Conservation (phyloP, 768 basidiomycete species). For the Tulasnella sp. region DNA sequence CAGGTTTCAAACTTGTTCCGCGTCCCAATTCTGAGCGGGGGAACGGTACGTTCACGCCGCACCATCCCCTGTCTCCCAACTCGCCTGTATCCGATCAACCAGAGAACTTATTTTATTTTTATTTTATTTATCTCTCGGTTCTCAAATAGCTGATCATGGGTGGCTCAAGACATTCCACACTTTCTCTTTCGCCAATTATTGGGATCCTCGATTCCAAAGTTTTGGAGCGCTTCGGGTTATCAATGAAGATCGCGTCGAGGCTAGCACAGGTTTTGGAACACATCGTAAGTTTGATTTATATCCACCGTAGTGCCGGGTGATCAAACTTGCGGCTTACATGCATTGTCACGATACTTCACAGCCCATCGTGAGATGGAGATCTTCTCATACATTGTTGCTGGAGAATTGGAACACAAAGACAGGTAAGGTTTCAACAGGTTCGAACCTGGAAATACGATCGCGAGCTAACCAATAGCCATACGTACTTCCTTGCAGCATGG, state of each 20-base stretch:
- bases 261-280: slow-evolving; percentile 71
- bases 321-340: no score
- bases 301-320: no score
- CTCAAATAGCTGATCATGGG: slow-evolving; percentile 66
- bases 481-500: slow-evolving; percentile 38
- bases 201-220: slow-evolving; percentile 41
- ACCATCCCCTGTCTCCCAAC: no score
- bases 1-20: slow-evolving; percentile 10
- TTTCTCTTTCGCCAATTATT: slow-evolving; percentile 70
- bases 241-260: slow-evolving; percentile 82
- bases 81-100: no score
- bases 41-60: neutral
- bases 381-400: slow-evolving; percentile 74
- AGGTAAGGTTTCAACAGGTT: neutral
- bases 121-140: slow-evolving; percentile 36
- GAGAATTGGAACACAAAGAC: slow-evolving; percentile 65
- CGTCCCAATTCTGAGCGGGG: slow-evolving; percentile 16
- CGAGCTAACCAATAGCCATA: slow-evolving; percentile 54
- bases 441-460: neutral
- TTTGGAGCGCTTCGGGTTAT: slow-evolving; percentile 78
- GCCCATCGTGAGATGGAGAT: slow-evolving; percentile 80
- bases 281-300: slow-evolving; percentile 31
- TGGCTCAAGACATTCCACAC: slow-evolving; percentile 87
- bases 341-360: neutral
- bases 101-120: neutral